Conservation (phyloP, 768 basidiomycete genomes). For the Holtermannia corniformis region DNA sequence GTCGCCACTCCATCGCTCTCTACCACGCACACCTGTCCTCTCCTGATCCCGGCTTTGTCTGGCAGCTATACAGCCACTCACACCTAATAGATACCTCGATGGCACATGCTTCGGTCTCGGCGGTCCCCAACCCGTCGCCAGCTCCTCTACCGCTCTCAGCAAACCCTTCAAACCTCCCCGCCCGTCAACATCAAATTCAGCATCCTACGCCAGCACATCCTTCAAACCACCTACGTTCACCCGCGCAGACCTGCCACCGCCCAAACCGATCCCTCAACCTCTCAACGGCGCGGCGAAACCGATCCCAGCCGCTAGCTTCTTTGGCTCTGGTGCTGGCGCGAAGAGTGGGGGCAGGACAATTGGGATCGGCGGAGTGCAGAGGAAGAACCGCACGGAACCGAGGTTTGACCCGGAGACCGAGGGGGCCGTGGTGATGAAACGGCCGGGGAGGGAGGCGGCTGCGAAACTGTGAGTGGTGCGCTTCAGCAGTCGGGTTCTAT, state of each 20-base stretch:
- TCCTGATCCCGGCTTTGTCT: not conserved
- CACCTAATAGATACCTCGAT: slow-evolving; percentile 9
- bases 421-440: slow-evolving; percentile 77
- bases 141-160: slow-evolving; percentile 12
- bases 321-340: slow-evolving; percentile 5
- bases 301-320: slow-evolving; percentile 24
- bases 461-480: slow-evolving; percentile 44
- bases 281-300: slow-evolving; percentile 11
- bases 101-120: slow-evolving; percentile 13
- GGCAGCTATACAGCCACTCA: not conserved
- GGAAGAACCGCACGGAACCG: slow-evolving; percentile 14
- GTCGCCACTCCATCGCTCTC: not conserved
- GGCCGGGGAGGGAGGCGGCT: slow-evolving; percentile 59
- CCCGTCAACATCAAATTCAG: slow-evolving; percentile 6
- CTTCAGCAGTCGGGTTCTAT: not conserved
- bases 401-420: slow-evolving; percentile 62
- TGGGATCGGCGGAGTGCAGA: slow-evolving; percentile 18
- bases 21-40: not conserved
- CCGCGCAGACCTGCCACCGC: not conserved
- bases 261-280: not conserved
- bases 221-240: slow-evolving; percentile 1
- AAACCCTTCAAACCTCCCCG: slow-evolving; percentile 30
- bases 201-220: slow-evolving; percentile 6
- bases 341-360: slow-evolving; percentile 14
- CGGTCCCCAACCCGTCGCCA: not conserved